A percentile compares a stretch with the other conserved stretches of the same genome.
Evolutionary conservation across 1,284 basidiomycete species (phyloP).

Genomic region (Ganoderma lucidum): DNA sequence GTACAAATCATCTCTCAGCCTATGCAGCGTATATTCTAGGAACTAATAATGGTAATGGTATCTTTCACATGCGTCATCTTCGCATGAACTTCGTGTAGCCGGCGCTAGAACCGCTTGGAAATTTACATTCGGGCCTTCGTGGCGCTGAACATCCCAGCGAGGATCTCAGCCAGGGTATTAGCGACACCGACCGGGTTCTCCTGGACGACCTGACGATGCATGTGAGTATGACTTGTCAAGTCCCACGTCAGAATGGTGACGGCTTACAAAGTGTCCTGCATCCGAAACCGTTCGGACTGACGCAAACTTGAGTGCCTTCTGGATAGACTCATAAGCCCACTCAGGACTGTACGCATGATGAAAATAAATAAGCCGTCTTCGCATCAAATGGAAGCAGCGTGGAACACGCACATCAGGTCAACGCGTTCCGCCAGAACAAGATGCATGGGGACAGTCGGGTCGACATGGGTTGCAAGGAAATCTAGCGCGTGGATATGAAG

Average conservation of each 20-base stretch:
- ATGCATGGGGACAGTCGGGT: conserved; percentile 4
- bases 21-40: background rate
- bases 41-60: background rate
- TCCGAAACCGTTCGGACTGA: conserved; percentile 3
- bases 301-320: background rate
- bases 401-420: conserved; percentile 13
- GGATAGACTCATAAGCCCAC: conserved; percentile 2
- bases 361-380: background rate
- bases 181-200: conserved; percentile 12
- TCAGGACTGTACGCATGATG: conserved; percentile 6
- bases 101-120: background rate
- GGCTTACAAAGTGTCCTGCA: conserved; percentile 14
- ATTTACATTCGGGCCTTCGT: conserved; percentile 16
- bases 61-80: background rate
- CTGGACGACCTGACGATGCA: conserved; percentile 12
- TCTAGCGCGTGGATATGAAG: conserved; percentile 9
- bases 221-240: background rate
- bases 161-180: background rate
- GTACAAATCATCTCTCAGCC: background rate
- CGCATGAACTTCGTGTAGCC: too few species aligned
- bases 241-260: background rate
- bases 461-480: background rate
- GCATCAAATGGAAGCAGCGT: background rate
- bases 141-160: background rate
- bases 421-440: conserved; percentile 5